A percentile compares a stretch with the other conserved stretches of the same genome.
phyloP scores from a whole-genome alignment of 1,139 yeast species.

The Debaryomyces fabryi region DNA sequence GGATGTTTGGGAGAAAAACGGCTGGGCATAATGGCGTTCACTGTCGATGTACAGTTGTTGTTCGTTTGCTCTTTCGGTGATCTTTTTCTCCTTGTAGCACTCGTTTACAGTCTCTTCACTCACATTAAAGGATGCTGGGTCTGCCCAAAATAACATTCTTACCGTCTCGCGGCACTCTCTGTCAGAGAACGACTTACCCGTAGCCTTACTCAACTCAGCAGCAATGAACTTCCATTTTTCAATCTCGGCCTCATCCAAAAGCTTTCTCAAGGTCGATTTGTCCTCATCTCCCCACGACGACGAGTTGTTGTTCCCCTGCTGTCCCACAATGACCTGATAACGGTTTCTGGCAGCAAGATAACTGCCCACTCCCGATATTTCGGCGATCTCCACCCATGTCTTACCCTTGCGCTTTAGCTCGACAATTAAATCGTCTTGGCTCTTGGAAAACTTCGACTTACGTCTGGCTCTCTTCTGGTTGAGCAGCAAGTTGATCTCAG shows the following conservation, averaged over 20 bases:
- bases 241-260: constrained; percentile 69
- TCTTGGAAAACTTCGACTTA: constrained; percentile 39
- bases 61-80: constrained; percentile 40
- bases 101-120: constrained; percentile 46
- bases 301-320: constrained; percentile 73
- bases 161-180: constrained; percentile 60
- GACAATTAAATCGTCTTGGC: constrained; percentile 69
- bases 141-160: constrained; percentile 53
- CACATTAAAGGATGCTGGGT: constrained; percentile 63
- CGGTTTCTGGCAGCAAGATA: constrained; percentile 76
- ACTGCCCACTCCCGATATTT: constrained; percentile 63
- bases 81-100: constrained; percentile 39
- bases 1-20: neutral
- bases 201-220: constrained; percentile 59
- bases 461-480: constrained; percentile 14
- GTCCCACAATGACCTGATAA: constrained; percentile 81
- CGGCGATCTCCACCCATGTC: constrained; percentile 77
- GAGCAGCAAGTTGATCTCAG: constrained; percentile 24
- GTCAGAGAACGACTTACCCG: constrained; percentile 57
- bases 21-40: constrained; percentile 4
- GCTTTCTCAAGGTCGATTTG: constrained; percentile 48
- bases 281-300: constrained; percentile 67
- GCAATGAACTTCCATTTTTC: constrained; percentile 73
- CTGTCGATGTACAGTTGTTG: constrained; percentile 17
- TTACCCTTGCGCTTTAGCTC: constrained; percentile 63